Evolutionary conservation across 192 early-diverging fungal species (phyloP), one percentile per base, ranked within the genome.

Genomic region (Coemansia sp.): DNA sequence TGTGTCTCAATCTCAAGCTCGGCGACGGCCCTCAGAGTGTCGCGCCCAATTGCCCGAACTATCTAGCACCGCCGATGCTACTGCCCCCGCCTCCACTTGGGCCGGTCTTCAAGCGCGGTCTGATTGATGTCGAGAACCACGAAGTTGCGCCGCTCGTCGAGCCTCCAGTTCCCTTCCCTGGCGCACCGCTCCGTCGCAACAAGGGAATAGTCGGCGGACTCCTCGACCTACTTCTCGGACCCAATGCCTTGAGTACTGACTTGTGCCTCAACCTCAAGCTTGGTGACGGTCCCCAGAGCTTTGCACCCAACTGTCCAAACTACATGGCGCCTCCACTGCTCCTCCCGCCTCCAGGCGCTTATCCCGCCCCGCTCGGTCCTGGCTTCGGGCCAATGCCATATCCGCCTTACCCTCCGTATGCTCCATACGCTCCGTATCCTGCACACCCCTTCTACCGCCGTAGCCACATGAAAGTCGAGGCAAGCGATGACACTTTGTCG

Each of bases 11-110:
- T 2, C 73, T 80, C 66, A 80, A 80, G 69, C 73, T 80, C 3
- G 77, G 77, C 58, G 77, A 80, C 60, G 77, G 77, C 3, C 77
- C 77, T 23, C 77, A 80, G 60, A 80, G 77, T 63, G 23, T 80
- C 48, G 72, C 72, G 4, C 77, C 77, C 36, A 65, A 66, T 40
- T 80, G 77, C 36, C 77, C 77, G 9, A 79, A 79, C 77, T 79
- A 65, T 24, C 23, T 79, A 6, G 62, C 72, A 3, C 77, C 77
- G 37, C 71, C 77, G 8, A 56, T 79, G 59, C 67, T 79, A 9
- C 64, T 70, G 26, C 77, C 77, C 13, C 74, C 75, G 2, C 58
- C 63, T 51, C 24, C 48, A 4, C 14, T 51, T 11, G 62, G 38
- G 24, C 70, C 70, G 31, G 35, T 71, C 18, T 79, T 67, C 60